Conservation (phyloP, 2,329 filamentous ascomycete genomes). For the Botryotinia convoluta region DNA sequence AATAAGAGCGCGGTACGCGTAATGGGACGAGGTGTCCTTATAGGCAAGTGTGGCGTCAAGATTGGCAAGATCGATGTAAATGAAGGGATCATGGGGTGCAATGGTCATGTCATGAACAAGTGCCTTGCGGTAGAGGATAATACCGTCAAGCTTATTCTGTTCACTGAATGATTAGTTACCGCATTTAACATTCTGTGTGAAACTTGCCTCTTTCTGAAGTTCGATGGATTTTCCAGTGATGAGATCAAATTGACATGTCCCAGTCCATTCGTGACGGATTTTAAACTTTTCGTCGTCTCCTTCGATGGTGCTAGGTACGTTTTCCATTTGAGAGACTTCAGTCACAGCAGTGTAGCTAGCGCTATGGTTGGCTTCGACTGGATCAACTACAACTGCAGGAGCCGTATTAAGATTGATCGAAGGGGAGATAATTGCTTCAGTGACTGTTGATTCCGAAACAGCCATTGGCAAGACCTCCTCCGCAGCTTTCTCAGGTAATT, state of each 20-base stretch:
- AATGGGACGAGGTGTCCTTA: constrained; percentile 26
- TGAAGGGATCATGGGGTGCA: constrained; percentile 27
- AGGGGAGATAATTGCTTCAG: not conserved
- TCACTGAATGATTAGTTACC: not conserved
- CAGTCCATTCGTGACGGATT: constrained; percentile 31
- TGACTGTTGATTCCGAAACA: not conserved
- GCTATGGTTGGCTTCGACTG: not conserved
- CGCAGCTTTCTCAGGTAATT: not conserved
- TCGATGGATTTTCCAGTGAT: constrained; percentile 7
- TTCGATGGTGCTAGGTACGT: not conserved
- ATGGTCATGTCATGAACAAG: constrained; percentile 16
- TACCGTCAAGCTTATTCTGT: constrained; percentile 23
- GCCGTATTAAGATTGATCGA: not conserved
- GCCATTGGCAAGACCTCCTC: not conserved
- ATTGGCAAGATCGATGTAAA: constrained; percentile 24
- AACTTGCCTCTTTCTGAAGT: constrained; percentile 25
- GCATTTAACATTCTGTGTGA: not conserved
- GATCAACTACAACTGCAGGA: not conserved
- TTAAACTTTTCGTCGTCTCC: not conserved
- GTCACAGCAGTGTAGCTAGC: too few relatives aligned
- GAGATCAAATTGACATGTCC: constrained; percentile 25
- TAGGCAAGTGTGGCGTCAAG: constrained; percentile 30
- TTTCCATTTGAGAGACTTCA: not conserved
- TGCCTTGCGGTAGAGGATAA: constrained; percentile 23
- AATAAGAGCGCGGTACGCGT: constrained; percentile 28